Base-by-base conservation (phyloP, 768 basidiomycete species). In the Amanita rubescens region DNA sequence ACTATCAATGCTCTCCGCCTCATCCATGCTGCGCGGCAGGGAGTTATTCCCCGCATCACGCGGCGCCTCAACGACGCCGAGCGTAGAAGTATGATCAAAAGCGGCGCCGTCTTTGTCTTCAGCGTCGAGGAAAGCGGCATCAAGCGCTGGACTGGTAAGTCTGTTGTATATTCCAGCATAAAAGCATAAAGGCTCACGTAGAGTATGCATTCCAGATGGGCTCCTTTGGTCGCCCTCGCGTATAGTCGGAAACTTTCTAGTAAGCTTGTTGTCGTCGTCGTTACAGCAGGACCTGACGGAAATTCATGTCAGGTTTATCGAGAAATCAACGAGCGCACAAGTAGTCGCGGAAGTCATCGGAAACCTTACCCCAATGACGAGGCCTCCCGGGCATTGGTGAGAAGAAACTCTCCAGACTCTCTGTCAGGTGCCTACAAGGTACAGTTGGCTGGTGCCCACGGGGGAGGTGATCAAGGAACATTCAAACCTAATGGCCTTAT, bases 61-160 rank as follows among this genome's bases (percentile, higher is more conserved):
- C 79, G 90, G 33, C 78, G 90, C 24, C 75, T 92, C 62, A 89
- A 90, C 63, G 89, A 92, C 62, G 74, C 82, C n/a, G 89, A 94
- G 62, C 79, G 84, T 30, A 70, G 71, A 63, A 76, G 66, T 47
- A 87, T 81, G 79, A 79, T 81, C 65, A 78, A 76, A 63, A 75
- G 77, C 33, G 79, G 79, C 9, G 87, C 90, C 45, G 82, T 92
- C 14, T 94, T 91, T 64, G 84, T 94, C 47, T 94, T 91, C 70
- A 87, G 87, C 63, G 90, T 91, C 62, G 84, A 89, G 60, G 88
- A 90, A 64, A 89, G 87, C 63, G 87, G 87, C 11, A 92, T 94
- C 68, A 90, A 88, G 65, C 76, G 90, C 14, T 90, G 90, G 86
- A 94, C 90, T 32, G 90, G 84, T 69, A 57, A 51, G 67, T 59